A percentile compares a stretch with the other conserved stretches of the same genome.
phyloP scores from a whole-genome alignment of 805 yeast species.

The Dipodascopsis tothii region DNA sequence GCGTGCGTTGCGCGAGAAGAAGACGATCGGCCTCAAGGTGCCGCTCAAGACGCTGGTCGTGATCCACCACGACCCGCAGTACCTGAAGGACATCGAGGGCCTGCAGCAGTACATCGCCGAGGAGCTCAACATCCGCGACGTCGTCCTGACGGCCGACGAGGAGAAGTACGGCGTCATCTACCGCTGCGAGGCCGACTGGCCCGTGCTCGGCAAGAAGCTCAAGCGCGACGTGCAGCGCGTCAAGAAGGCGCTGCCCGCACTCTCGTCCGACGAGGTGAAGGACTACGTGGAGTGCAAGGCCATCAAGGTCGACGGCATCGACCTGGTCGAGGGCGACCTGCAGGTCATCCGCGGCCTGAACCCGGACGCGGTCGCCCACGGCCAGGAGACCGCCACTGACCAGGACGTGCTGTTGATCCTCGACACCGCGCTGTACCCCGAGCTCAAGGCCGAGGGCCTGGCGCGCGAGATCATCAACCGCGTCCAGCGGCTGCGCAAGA shows the following conservation, averaged over 20 bases:
- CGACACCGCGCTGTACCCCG: slow-evolving; percentile 81
- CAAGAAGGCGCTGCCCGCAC: slow-evolving; percentile 80
- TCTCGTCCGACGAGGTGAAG: slow-evolving; percentile 78
- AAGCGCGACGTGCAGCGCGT: slow-evolving; percentile 90
- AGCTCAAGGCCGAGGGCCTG: slow-evolving; percentile 84
- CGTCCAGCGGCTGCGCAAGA: slow-evolving; percentile 94
- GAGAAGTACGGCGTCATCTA: slow-evolving; percentile 84
- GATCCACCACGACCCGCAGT: slow-evolving; percentile 67
- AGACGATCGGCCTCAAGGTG: slow-evolving; percentile 84
- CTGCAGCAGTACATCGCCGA: slow-evolving; percentile 74
- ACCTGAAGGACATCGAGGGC: slow-evolving; percentile 68
- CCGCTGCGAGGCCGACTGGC: slow-evolving; percentile 97
- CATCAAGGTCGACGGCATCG: slow-evolving; percentile 81
- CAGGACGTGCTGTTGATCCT: slow-evolving; percentile 82
- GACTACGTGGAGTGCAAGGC: slow-evolving; percentile 62
- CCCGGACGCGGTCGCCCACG: slow-evolving; percentile 45
- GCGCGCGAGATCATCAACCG: slow-evolving; percentile 96
- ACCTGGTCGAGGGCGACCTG: slow-evolving; percentile 77
- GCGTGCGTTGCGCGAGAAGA: slow-evolving; percentile 94
- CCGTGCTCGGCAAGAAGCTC: slow-evolving; percentile 92
- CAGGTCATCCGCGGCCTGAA: slow-evolving; percentile 83
- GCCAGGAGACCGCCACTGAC: slow-evolving; percentile 81
- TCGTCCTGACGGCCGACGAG: slow-evolving; percentile 85
- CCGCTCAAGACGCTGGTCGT: slow-evolving; percentile 86
- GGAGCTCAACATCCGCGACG: slow-evolving; percentile 85